Conservation (phyloP, 2,329 filamentous ascomycete genomes). For the Coniosporium tulheliwenetii region DNA sequence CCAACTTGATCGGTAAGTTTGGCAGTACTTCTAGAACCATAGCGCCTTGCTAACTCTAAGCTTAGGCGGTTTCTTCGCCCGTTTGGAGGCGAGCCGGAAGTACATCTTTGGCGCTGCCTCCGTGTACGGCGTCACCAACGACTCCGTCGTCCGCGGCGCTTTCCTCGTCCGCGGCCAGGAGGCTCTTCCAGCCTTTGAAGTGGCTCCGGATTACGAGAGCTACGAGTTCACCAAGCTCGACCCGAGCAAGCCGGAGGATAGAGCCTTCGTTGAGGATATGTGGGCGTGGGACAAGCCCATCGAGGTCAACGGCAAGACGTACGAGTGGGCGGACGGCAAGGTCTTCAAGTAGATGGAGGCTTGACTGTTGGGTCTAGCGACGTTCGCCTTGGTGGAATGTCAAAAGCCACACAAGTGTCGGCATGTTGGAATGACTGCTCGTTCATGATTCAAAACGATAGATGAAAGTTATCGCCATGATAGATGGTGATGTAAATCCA, state of each 20-base stretch:
- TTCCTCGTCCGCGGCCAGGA: constrained; percentile 94
- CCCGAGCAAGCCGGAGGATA: constrained; percentile 69
- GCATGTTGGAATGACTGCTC: too few relatives aligned
- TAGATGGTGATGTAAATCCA: too few relatives aligned
- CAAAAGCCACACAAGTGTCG: too few relatives aligned
- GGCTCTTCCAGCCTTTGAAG: constrained; percentile 72
- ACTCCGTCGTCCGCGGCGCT: constrained; percentile 82
- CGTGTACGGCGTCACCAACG: constrained; percentile 78
- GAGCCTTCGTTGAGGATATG: constrained; percentile 67
- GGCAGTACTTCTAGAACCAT: neutral
- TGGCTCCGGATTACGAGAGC: constrained; percentile 93
- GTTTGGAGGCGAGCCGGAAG: constrained; percentile 96
- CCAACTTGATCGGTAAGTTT: constrained; percentile 71
- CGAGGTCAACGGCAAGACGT: constrained; percentile 70
- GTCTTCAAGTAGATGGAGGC: constrained; percentile 78
- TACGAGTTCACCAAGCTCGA: constrained; percentile 97
- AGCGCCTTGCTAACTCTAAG: constrained; percentile 6
- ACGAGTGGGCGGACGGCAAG: constrained; percentile 81
- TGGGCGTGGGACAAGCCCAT: constrained; percentile 90
- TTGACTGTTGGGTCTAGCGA: neutral
- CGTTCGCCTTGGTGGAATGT: neutral
- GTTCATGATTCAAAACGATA: too few relatives aligned
- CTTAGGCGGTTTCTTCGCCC: constrained; percentile 77
- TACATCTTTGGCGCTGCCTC: constrained; percentile 85
- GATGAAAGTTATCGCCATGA: too few relatives aligned